Percentiles rank a stretch among this genome's conserved stretches.
Conservation (phyloP, 192 early-diverging fungal genomes). For the Pilobolus umbonatus region DNA sequence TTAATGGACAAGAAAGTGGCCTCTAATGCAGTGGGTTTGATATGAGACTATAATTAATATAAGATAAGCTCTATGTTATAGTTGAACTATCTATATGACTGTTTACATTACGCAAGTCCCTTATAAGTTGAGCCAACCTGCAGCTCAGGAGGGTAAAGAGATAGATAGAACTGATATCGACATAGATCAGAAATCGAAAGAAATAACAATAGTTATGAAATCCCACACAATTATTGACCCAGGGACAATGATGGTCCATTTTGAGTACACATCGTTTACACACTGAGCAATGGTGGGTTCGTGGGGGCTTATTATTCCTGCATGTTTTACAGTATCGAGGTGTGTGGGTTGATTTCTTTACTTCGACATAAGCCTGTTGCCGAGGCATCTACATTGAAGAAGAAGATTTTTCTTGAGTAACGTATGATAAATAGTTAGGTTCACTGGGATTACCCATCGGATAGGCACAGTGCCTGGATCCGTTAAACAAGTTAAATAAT, state of each 20-base stretch:
- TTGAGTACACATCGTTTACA: conserved; percentile 81
- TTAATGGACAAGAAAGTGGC: conserved; percentile 71
- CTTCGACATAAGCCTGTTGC: conserved; percentile 45
- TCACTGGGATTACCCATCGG: conserved; percentile 37
- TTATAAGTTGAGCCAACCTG: conserved; percentile 45
- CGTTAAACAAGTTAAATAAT: conserved; percentile 69
- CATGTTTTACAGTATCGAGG: conserved; percentile 73
- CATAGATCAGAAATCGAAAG: conserved; percentile 75
- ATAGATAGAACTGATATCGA: conserved; percentile 53
- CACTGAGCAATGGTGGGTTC: conserved; percentile 73
- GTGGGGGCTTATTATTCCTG: conserved; percentile 64
- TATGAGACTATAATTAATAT: background rate
- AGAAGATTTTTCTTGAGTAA: background rate
- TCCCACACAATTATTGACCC: conserved; percentile 87
- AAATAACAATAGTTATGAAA: conserved; percentile 73
- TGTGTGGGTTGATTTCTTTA: conserved; percentile 62
- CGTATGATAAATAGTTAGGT: background rate
- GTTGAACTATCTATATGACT: background rate
- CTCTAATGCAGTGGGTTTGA: conserved; percentile 33
- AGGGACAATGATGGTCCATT: conserved; percentile 93
- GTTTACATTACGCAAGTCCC: conserved; percentile 24
- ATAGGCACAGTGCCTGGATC: conserved; percentile 79
- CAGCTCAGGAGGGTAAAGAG: conserved; percentile 50
- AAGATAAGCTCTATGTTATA: background rate
- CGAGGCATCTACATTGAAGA: conserved; percentile 19